Evolutionary conservation across 768 basidiomycete genomes (phyloP).

Genomic region (Phlebiopsis gigantea): DNA sequence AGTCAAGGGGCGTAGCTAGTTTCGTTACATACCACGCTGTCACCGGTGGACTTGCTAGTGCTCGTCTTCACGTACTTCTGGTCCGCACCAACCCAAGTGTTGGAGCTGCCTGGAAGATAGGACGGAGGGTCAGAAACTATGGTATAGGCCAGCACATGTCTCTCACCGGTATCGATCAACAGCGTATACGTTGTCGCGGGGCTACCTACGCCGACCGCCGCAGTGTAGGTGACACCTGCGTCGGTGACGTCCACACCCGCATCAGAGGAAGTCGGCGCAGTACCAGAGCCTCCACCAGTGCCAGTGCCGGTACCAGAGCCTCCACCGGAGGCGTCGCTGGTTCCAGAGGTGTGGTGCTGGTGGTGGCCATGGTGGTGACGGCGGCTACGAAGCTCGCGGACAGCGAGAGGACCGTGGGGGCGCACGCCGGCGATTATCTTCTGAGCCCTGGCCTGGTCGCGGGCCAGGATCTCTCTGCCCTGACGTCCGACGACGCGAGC

Average conservation of each 20-base stretch:
- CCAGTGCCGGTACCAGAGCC: slow-evolving; percentile 7
- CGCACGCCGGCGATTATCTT: slow-evolving; percentile 51
- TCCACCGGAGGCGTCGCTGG: slow-evolving; percentile 4
- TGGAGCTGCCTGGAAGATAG: slow-evolving; percentile 33
- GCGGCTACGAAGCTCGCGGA: slow-evolving; percentile 24
- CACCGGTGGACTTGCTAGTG: slow-evolving; percentile 38
- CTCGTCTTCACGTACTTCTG: slow-evolving; percentile 40
- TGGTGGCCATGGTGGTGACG: slow-evolving; percentile 23
- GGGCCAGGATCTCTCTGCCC: slow-evolving; percentile 43
- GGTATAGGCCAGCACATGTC: not conserved
- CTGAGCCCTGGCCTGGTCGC: slow-evolving; percentile 48
- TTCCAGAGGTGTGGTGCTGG: slow-evolving; percentile 13
- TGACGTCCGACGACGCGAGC: slow-evolving; percentile 36
- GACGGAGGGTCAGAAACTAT: not conserved
- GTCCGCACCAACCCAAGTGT: slow-evolving; percentile 54
- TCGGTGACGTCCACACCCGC: slow-evolving; percentile 52
- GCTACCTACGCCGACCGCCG: slow-evolving; percentile 45
- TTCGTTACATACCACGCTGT: slow-evolving; percentile 24
- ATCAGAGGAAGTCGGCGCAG: slow-evolving; percentile 12
- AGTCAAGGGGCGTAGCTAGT: not conserved
- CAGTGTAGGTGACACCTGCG: slow-evolving; percentile 51
- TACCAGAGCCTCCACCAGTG: slow-evolving; percentile 6
- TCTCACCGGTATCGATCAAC: slow-evolving; percentile 52
- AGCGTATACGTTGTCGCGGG: slow-evolving; percentile 46
- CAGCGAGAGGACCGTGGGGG: slow-evolving; percentile 45